Evolutionary conservation across 805 yeast species (phyloP), one percentile per base, ranked within the genome.

Genomic region (Candida easanensis): DNA sequence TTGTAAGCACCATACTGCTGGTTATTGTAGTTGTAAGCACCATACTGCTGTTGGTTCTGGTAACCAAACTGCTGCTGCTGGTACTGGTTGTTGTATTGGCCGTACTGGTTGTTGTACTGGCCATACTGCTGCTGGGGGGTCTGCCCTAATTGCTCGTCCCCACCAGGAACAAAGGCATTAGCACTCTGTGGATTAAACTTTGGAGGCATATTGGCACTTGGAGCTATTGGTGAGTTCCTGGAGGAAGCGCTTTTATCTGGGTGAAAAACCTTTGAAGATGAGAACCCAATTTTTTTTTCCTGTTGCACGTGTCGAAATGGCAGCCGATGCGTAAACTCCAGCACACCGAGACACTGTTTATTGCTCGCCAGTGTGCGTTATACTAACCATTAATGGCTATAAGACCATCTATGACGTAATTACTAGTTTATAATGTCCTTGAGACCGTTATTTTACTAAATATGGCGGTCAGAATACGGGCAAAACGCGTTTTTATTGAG

Each of bases 181-280:
- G 71, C 64, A 43, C 53, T 62, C 18, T 38, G 41, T 1, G 64
- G 56, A 51, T 69, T 70, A 53, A 63, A 68, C 51, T 65, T 70
- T 33, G 74, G 74, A 45, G 73, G 73, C 70, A 66, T 56, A 21
- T 22, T 7, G 14, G 18, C 21, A 5, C n/a, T 26, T 26, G 30
- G 15, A 21, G 33, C 10, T 22, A 9, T 26, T 21, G 15, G 7
- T 4, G 30, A 11, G 14, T 23, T 22, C 6, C 18, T 4, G 27
- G 13, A 21, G 18, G 7, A 28, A n/a, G 6, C 16, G 27, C 19
- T 20, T 13, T 22, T 14, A 8, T 22, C n/a, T 16, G 16, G 31
- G 36, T 38, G 36, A 23, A 21, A 39, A 39, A 23, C 22, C 15
- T 21, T 34, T 32, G 35, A n/a, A 32, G 39, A 35, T 41, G 39